A percentile compares a stretch with the other conserved stretches of the same genome.
These are phyloP conservation scores for Metschnikowia lachancei DNA, from an alignment of 805 yeast genomes.

Conservation along the genomic window DNA sequence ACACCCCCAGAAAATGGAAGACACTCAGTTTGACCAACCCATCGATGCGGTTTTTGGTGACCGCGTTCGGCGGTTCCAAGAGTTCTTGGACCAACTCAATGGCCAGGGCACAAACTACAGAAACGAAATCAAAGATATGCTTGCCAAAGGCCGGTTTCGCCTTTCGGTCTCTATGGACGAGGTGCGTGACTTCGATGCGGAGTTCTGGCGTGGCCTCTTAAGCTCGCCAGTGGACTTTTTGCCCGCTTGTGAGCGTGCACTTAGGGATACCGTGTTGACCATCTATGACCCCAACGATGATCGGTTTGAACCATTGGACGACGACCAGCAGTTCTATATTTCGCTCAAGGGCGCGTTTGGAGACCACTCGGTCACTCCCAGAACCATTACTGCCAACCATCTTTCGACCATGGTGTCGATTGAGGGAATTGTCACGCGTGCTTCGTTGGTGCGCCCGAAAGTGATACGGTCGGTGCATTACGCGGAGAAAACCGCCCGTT, in stretches of 20 bases:
- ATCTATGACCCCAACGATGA: slow-evolving; percentile 63
- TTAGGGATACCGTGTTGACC: slow-evolving; percentile 73
- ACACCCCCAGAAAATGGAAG: slow-evolving; percentile 20
- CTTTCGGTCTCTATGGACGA: slow-evolving; percentile 81
- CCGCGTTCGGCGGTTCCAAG: slow-evolving; percentile 84
- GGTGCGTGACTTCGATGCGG: slow-evolving; percentile 75
- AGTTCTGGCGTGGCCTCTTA: slow-evolving; percentile 73
- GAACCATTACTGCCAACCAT: slow-evolving; percentile 74
- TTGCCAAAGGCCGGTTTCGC: slow-evolving; percentile 62
- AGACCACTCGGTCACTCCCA: slow-evolving; percentile 78
- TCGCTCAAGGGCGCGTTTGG: slow-evolving; percentile 93
- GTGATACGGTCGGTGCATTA: slow-evolving; percentile 89
- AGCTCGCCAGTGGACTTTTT: slow-evolving; percentile 76
- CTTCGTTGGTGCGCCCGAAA: slow-evolving; percentile 91
- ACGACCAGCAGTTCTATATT: slow-evolving; percentile 64
- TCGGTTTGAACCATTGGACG: slow-evolving; percentile 50
- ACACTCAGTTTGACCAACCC: slow-evolving; percentile 31
- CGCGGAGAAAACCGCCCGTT: slow-evolving; percentile 77
- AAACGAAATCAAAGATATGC: slow-evolving; percentile 69
- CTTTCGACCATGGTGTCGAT: slow-evolving; percentile 80
- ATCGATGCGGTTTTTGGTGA: slow-evolving; percentile 62
- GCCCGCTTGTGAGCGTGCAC: slow-evolving; percentile 86
- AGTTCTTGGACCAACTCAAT: slow-evolving; percentile 62
- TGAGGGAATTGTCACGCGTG: slow-evolving; percentile 94
- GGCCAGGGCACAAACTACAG: slow-evolving; percentile 61